Evolutionary conservation across 2,329 filamentous ascomycete genomes (phyloP), one percentile per base, ranked within the genome.

Genomic region (Epichloe baconii): DNA sequence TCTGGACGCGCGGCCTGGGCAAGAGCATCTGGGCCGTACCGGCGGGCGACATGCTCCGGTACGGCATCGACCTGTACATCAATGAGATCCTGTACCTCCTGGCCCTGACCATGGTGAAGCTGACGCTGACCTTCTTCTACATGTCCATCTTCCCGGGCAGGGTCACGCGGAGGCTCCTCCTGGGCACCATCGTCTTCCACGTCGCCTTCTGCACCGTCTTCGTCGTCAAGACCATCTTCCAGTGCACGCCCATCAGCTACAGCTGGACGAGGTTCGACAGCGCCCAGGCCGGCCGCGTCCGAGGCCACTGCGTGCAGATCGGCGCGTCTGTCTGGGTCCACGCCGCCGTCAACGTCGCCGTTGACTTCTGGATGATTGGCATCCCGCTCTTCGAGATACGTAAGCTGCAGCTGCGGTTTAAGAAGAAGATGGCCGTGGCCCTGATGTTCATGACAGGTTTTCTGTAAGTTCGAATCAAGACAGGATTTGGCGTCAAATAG

Each of bases 401-500:
- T 34, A 50, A 49, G 44, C 31, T 54, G 34, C 47, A 52, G 3
- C 40, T 54, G 17, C 38, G 45, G 17, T 54, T 43, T 40, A 50
- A 41, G 47, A 54, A 54, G 40, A 54, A 54, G 47, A 26, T 54
- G 2, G 52, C 47, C 3, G 52, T 37, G 2, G 40, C 34, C 40
- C n/a, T 54, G 2, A 54, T 54, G 52, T 54, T 54, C 36, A 17
- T 52, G 34, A 52, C 50, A 3, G 52, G 52, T 5, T 12, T 47
- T 2, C 50, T 54, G 52, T 54, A 50, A 17, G 17, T 17, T 17
- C 17, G 17, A 17, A 17, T 17, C 17, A 17, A 17, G 17, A 17
- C 17, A 17, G 2, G 17, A 17, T 17, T 17, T 17, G 17, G 17
- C 2, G 17, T 17, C 2, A 17, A 17, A 17, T 17, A 17, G 1